Percentiles rank a stretch among this genome's conserved stretches.
Conservation (phyloP, 139 green algal genomes). For the Edaphochlamys debaryana region DNA sequence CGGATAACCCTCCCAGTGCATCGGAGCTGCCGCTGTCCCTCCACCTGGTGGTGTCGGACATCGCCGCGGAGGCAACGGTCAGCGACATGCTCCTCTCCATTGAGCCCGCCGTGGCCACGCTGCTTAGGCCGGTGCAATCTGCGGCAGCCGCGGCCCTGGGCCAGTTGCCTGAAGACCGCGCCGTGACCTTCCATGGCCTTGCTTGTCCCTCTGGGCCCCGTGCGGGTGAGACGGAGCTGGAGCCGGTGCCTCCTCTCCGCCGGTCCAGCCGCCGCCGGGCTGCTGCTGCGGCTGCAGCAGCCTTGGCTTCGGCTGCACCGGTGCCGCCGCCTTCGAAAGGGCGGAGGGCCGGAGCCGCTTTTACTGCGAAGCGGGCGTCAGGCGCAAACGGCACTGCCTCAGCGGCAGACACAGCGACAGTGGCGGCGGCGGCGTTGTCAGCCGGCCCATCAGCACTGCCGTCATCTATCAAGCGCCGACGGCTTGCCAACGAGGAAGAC, state of each 20-base stretch:
- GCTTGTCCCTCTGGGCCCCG: no score
- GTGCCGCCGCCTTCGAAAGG: no score
- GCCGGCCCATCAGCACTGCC: background rate
- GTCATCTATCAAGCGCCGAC: slow-evolving; percentile 8
- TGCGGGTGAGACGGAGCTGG: background rate
- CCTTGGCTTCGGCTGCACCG: background rate
- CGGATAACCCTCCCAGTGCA: background rate
- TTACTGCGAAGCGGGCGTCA: background rate
- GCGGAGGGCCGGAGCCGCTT: background rate
- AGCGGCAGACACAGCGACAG: background rate
- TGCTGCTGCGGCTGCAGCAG: no score
- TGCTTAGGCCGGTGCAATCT: background rate
- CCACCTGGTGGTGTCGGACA: no score
- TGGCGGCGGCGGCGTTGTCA: background rate
- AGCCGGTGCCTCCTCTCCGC: background rate
- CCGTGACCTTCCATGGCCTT: no score
- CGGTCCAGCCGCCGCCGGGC: background rate
- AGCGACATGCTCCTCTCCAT: background rate
- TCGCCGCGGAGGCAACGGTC: no score
- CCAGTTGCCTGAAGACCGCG: no score
- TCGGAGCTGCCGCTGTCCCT: background rate
- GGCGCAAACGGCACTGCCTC: background rate
- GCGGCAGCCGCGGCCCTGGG: no score
- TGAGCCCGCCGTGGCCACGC: background rate
- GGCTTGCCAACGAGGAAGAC: background rate